Conservation (phyloP, 305 asterid species). For the Salvia sclarea region DNA sequence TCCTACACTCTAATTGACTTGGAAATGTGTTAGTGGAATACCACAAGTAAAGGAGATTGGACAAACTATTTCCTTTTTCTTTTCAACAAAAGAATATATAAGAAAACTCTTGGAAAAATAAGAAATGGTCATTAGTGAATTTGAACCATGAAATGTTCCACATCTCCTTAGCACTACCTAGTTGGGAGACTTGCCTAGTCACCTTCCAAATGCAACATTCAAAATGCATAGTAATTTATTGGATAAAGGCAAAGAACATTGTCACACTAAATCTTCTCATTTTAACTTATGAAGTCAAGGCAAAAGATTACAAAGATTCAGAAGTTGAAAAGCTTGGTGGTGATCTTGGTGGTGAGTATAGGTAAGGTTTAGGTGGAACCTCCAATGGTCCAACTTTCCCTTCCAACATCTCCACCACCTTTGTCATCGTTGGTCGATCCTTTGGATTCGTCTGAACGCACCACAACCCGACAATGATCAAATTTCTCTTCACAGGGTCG, state of each 20-base stretch:
- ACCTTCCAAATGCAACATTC: too few relatives aligned
- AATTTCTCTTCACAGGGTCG: not conserved
- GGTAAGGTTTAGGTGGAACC: conserved; percentile 13
- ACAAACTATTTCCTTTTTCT: too few relatives aligned
- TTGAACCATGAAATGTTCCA: too few relatives aligned
- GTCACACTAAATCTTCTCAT: too few relatives aligned
- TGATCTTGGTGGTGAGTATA: not conserved
- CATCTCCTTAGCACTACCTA: not conserved
- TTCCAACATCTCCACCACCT: conserved; percentile 5
- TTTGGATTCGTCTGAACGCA: not conserved
- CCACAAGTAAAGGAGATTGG: not conserved
- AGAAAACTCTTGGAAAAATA: too few relatives aligned
- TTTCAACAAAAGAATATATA: not conserved
- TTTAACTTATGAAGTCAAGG: too few relatives aligned
- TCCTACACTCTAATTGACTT: not conserved
- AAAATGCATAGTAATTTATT: too few relatives aligned
- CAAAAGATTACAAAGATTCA: not conserved
- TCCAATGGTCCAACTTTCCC: not conserved
- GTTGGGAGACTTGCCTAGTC: not conserved
- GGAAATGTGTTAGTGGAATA: not conserved
- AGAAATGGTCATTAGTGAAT: not conserved
- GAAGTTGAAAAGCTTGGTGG: not conserved
- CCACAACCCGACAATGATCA: conserved; percentile 6
- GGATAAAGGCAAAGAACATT: too few relatives aligned
- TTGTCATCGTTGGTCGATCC: not conserved